Evolutionary conservation across 352 stramenopile genomes (phyloP).

Genomic region (Pythium angustatum): DNA sequence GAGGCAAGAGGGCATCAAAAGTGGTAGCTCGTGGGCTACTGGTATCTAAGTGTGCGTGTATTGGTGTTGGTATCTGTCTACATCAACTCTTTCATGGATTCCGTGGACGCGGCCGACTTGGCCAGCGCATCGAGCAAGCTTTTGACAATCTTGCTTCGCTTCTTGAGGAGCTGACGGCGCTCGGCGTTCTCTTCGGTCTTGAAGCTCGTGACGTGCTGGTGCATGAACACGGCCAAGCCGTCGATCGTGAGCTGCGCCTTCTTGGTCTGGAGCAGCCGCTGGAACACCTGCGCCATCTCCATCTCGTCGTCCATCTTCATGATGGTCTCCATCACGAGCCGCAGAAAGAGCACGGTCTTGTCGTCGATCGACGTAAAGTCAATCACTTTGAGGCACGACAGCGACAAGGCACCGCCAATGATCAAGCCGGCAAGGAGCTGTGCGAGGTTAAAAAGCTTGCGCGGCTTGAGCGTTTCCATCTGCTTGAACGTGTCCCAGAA

Average conservation of each 20-base stretch:
- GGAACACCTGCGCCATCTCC: constrained; percentile 71
- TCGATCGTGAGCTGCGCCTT: constrained; percentile 80
- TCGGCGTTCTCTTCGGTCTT: constrained; percentile 44
- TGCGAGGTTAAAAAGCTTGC: constrained; percentile 91
- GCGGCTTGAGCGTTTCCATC: constrained; percentile 69
- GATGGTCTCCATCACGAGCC: constrained; percentile 75
- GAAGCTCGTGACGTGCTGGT: constrained; percentile 75
- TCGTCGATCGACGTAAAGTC: constrained; percentile 91
- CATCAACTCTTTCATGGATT: constrained; percentile 56
- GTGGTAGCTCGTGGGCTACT: no score
- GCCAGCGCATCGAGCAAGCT: constrained; percentile 68
- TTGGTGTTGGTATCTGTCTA: constrained; percentile 34
- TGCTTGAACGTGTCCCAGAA: constrained; percentile 98
- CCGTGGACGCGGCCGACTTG: constrained; percentile 49
- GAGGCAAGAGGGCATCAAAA: neutral
- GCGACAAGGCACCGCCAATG: constrained; percentile 55
- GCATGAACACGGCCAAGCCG: constrained; percentile 75
- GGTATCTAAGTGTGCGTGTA: neutral
- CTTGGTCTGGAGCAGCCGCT: constrained; percentile 77
- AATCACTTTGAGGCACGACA: constrained; percentile 91
- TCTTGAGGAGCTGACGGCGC: constrained; percentile 48
- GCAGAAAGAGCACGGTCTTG: constrained; percentile 88
- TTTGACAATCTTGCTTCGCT: constrained; percentile 65
- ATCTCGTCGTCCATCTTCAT: constrained; percentile 66
- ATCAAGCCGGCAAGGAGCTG: constrained; percentile 85